These are phyloP conservation scores for Scutellaria galericulata DNA, from an alignment of 257 asterid genomes.

Conservation along the genomic window DNA sequence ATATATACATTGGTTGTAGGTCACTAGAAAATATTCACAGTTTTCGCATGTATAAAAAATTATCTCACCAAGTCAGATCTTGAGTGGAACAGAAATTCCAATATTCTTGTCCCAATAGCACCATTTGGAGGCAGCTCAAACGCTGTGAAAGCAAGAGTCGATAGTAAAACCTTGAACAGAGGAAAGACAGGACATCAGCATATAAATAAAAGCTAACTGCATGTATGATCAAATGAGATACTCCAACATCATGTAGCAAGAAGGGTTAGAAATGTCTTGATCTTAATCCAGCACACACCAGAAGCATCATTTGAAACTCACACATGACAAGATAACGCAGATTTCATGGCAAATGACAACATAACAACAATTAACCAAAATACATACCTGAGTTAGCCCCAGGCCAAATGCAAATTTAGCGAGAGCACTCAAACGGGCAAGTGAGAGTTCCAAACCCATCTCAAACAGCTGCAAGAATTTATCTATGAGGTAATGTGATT, in stretches of 20 bases:
- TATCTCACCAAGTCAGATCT: conserved; percentile 91
- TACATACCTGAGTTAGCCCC: conserved; percentile 88
- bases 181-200: conserved; percentile 34
- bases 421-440: conserved; percentile 91
- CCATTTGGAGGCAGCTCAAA: conserved; percentile 98
- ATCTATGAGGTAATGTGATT: conserved; percentile 40
- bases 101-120: conserved; percentile 87
- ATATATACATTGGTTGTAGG: conserved; percentile 23
- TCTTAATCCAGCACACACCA: not conserved
- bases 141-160: conserved; percentile 94
- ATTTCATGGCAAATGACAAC: conserved; percentile 5
- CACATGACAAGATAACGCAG: conserved; percentile 16
- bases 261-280: not conserved
- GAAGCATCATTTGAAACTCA: conserved; percentile 12
- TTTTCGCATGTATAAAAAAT: conserved; percentile 21
- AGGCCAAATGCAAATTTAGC: conserved; percentile 98
- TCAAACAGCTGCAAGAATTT: conserved; percentile 86
- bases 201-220: conserved; percentile 24
- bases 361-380: conserved; percentile 8
- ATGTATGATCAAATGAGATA: conserved; percentile 18
- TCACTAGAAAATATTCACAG: conserved; percentile 6
- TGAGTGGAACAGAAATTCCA: conserved; percentile 92
- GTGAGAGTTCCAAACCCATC: conserved; percentile 99
- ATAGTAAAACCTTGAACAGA: conserved; percentile 76
- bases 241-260: conserved; percentile 21